Base-by-base conservation (phyloP, 169 alveolate species). In the Cryptosporidium ryanae region DNA sequence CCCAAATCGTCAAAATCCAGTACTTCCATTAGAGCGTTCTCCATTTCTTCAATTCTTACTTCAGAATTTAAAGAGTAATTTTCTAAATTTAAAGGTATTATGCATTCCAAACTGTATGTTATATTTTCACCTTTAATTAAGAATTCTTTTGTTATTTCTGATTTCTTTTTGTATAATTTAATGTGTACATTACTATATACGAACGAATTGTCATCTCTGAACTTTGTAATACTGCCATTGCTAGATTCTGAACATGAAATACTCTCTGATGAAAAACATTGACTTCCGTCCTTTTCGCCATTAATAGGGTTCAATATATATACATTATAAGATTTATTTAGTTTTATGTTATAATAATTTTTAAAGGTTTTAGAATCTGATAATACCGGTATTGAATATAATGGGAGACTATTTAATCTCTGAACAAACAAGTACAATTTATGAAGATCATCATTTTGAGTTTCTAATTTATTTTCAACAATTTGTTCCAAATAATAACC, bases 401-500 rank as follows among this genome's bases (percentile, higher is more conserved):
- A 5, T 43, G 70, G 70, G 18, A 61, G 25, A 27, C 32, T 59
- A 25, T 21, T 27, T 3, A 76, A 31, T 18, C 87, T n/a, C 29
- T 76, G 87, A 23, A 76, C 63, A 34, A 76, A 76, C 18, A 76
- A 29, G 38, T 44, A 59, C 2, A 76, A 57, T 15, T 61, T 67
- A 15, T 64, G 31, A 70, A 52, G 23, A 3, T 34, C 31, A 13
- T 5, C 25, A 15, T 21, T 34, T 61, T 59, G 71, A 46, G 23
- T 50, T 32, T 3, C 48, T 18, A 3, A 32, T 12, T 27, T 21
- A 0, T 25, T 65, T 46, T 32, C 49, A 59, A 76, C 32, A 3
- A 76, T 43, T 44, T 76, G 87, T 15, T 76, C 87, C 12, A 59
- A 29, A 17, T 43, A 63, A 43, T 61, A 76, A 4, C 71, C 71